Percentiles rank a stretch among this genome's conserved stretches.
These are phyloP conservation scores for Hyphodiscus sp. DNA, from an alignment of 2,329 filamentous ascomycete species.

Conservation along the genomic window DNA sequence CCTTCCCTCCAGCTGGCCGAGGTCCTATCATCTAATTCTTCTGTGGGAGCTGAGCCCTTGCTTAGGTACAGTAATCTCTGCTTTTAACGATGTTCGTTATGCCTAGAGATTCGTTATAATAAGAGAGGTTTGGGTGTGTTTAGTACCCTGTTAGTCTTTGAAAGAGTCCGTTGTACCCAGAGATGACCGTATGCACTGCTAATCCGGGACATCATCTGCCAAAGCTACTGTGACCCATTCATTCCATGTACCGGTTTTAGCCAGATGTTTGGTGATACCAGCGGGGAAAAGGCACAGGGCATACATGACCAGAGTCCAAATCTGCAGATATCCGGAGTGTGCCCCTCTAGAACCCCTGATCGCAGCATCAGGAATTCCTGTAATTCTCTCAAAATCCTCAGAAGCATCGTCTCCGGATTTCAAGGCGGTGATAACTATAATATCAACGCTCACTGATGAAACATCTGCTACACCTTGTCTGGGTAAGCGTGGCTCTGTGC, in stretches of 20 bases:
- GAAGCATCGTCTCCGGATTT: not conserved
- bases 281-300: too few species aligned
- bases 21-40: not conserved
- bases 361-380: not conserved
- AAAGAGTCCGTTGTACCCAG: too few species aligned
- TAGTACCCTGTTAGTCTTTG: too few species aligned
- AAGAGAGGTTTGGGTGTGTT: too few species aligned
- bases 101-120: too few species aligned
- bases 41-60: not conserved
- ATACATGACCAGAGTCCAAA: too few species aligned
- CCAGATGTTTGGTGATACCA: not conserved
- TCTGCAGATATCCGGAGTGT: too few species aligned
- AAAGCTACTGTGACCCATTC: not conserved
- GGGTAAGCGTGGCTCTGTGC: not conserved
- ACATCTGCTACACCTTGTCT: not conserved
- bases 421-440: not conserved
- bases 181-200: conserved; percentile 13
- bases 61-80: too few species aligned
- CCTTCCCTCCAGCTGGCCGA: not conserved
- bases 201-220: conserved; percentile 7
- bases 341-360: not conserved
- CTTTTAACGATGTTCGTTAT: too few species aligned
- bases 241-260: too few species aligned
- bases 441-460: not conserved
- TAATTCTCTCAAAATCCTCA: not conserved